Conservation (phyloP, 345 rosid species). For the Arabidopsis suecica region DNA sequence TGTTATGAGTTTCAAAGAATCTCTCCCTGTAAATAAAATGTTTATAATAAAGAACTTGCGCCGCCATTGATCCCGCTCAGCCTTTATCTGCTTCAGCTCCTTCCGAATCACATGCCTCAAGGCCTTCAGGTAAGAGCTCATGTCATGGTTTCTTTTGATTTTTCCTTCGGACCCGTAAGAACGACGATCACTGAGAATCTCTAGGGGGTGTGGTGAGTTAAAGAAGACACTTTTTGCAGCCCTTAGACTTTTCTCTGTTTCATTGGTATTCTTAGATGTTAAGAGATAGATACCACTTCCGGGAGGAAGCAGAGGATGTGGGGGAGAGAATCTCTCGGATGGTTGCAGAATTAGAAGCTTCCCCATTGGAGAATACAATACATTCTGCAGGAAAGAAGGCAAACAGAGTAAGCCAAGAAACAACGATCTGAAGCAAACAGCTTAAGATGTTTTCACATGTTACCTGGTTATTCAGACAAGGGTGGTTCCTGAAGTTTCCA, state of each 20-base stretch:
- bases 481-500: constrained; percentile 79
- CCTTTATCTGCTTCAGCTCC: constrained; percentile 67
- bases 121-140: constrained; percentile 78
- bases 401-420: constrained; percentile 22
- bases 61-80: constrained; percentile 55
- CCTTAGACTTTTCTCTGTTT: constrained; percentile 63
- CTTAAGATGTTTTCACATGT: constrained; percentile 11
- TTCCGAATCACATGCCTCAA: constrained; percentile 68
- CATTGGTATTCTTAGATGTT: constrained; percentile 48
- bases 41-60: constrained; percentile 56
- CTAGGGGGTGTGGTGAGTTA: constrained; percentile 97
- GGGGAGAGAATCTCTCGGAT: constrained; percentile 83
- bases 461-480: constrained; percentile 89
- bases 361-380: constrained; percentile 89
- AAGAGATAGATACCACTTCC: constrained; percentile 86
- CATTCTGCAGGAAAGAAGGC: constrained; percentile 54
- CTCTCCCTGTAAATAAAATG: constrained; percentile 61
- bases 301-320: constrained; percentile 85
- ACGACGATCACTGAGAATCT: constrained; percentile 80
- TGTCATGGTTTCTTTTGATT: constrained; percentile 90
- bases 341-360: constrained; percentile 94
- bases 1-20: constrained; percentile 63
- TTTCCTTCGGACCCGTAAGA: constrained; percentile 91
- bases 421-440: constrained; percentile 19
- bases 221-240: constrained; percentile 78